A percentile compares a stretch with the other conserved stretches of the same genome.
Evolutionary conservation across 306 rosid species (phyloP).

Genomic region (Fagus sylvatica): DNA sequence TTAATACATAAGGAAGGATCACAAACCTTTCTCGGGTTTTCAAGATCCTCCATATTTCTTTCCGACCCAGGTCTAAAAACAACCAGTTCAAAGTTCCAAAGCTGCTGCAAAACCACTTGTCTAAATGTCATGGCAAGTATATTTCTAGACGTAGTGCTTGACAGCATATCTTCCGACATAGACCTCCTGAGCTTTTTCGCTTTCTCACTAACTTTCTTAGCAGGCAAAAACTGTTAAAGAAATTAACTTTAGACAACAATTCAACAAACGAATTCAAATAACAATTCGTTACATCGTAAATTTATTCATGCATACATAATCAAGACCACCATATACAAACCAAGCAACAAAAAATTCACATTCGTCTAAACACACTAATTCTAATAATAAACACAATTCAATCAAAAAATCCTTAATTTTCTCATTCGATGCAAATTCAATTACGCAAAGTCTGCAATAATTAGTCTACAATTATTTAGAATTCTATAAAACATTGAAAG

Average conservation of each 20-base stretch:
- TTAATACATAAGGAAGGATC: slow-evolving; percentile 15
- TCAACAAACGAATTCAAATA: slow-evolving; percentile 1
- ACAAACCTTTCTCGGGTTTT: slow-evolving; percentile 80
- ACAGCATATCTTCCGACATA: slow-evolving; percentile 52
- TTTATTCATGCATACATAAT: slow-evolving; percentile 12
- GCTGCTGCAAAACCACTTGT: slow-evolving; percentile 82
- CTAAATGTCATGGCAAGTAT: slow-evolving; percentile 88
- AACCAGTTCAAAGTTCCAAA: slow-evolving; percentile 70
- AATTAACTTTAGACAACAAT: slow-evolving; percentile 10
- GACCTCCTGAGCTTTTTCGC: slow-evolving; percentile 70
- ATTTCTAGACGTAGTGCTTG: slow-evolving; percentile 53
- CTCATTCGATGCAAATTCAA: neutral
- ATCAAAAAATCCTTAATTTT: too few relatives aligned
- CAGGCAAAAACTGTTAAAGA: slow-evolving; percentile 75
- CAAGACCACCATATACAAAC: slow-evolving; percentile 5
- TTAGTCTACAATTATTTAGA: too few relatives aligned
- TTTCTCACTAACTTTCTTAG: slow-evolving; percentile 71
- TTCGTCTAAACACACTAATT: neutral
- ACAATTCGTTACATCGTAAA: slow-evolving; percentile 3
- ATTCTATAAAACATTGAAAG: neutral
- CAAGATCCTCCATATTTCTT: slow-evolving; percentile 80
- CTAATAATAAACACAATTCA: too few relatives aligned
- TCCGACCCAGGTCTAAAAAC: slow-evolving; percentile 75
- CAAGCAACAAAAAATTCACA: neutral
- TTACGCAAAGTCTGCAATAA: neutral